Base-by-base conservation (phyloP, 2,329 filamentous ascomycete species). In the Pestalotiopsis sp. region DNA sequence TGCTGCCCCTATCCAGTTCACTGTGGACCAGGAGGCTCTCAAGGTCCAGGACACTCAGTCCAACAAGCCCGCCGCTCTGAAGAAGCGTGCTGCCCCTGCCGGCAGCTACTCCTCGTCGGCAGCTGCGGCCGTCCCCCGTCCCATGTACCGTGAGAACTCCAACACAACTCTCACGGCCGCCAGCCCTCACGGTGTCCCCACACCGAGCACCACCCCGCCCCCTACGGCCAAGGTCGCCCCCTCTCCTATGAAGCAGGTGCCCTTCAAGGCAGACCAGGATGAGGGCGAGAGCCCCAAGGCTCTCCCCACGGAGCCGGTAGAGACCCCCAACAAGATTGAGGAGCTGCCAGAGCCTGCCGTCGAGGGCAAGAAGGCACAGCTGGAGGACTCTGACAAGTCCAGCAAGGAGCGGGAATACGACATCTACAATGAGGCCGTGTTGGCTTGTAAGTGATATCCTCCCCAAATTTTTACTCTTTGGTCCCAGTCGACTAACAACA, bases 1-100 rank as follows among this genome's bases (percentile, higher is more conserved):
- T 45, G 95, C 95, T 20, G 94, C 95, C 61, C 96, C 96, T 66
- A 99, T 99, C 74, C 96, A 99, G 83, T 99, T 99, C 86, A 99
- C 96, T 4, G 96, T 99, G 78, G 96, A 99, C 80, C 95, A 99
- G 83, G 93, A 97, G 82, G 93, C 93, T 68, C 90, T 99, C 75
- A 93, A 94, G 85, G 90, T 97, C 61, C 89, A 89, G 52, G 96
- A 99, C 79, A 93, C 90, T 73, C 93, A 92, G 75, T 85, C 95
- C 61, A 90, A 91, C 73, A 91, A 90, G 72, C 84, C 84, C 67
- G 79, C 84, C 45, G 80, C 84, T 3, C 81, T 86, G 71, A 95
- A 93, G 86, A 96, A 95, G 86, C 89, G 93, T 70, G 85, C 85
- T 17, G 85, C 86, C 25, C 87, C 88, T 12, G 83, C 87, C 3